Conservation (phyloP, 2,329 filamentous ascomycete species). For the Pyrenophora tritici-repentis region DNA sequence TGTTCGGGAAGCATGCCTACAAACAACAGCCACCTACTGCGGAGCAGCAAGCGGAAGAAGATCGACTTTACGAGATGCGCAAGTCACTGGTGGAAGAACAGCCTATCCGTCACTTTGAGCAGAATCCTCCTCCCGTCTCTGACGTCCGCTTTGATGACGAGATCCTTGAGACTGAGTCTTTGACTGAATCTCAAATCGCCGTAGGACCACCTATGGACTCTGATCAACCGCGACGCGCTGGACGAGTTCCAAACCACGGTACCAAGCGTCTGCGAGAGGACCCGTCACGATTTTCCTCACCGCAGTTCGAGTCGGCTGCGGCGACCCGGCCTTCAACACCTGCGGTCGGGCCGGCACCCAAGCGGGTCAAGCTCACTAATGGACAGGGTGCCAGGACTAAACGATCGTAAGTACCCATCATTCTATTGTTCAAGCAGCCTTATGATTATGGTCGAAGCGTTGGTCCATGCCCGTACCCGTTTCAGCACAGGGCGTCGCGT, state of each 20-base stretch:
- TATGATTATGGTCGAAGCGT: constrained; percentile 18
- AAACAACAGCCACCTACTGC: constrained; percentile 36
- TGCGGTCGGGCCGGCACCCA: constrained; percentile 34
- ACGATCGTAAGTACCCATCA: constrained; percentile 43
- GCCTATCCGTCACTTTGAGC: constrained; percentile 29
- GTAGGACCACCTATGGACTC: constrained; percentile 42
- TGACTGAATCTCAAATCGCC: constrained; percentile 44
- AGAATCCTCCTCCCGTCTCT: constrained; percentile 30
- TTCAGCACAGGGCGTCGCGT: constrained; percentile 32
- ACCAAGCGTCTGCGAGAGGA: constrained; percentile 43
- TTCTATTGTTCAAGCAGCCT: constrained; percentile 15
- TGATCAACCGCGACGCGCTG: constrained; percentile 37
- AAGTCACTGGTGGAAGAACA: constrained; percentile 34
- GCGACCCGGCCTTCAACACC: constrained; percentile 44
- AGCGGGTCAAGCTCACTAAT: constrained; percentile 44
- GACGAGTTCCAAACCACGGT: constrained; percentile 31
- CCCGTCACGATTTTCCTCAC: constrained; percentile 37
- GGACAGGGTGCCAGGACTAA: constrained; percentile 45
- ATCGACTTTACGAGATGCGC: constrained; percentile 30
- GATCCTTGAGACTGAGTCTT: constrained; percentile 43
- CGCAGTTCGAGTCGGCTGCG: constrained; percentile 37
- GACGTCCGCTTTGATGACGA: constrained; percentile 46
- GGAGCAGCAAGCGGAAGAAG: constrained; percentile 35
- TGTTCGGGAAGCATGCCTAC: constrained; percentile 34
- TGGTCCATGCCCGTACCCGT: constrained; percentile 31